Evolutionary conservation across 73 alveolate species (phyloP).

Genomic region (Paraurostyla sp.): DNA sequence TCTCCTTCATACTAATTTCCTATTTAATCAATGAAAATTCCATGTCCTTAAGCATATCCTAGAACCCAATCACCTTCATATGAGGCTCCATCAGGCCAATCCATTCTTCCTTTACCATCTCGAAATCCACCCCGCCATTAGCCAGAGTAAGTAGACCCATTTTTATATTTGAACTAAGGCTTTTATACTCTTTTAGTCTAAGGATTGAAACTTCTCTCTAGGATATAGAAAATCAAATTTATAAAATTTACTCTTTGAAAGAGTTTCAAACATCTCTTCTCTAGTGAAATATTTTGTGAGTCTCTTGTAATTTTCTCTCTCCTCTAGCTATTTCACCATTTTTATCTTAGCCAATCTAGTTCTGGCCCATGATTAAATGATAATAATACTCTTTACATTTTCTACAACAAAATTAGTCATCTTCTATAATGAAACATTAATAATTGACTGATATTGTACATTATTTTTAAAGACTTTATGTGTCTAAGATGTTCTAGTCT

Average conservation of each 20-base stretch:
- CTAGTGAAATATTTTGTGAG: slow-evolving; percentile 15
- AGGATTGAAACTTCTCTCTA: background rate
- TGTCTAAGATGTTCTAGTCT: background rate
- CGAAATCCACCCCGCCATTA: slow-evolving; percentile 72
- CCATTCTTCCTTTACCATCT: slow-evolving; percentile 66
- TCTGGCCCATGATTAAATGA: slow-evolving; percentile 31
- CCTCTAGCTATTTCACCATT: background rate
- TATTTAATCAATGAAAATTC: slow-evolving; percentile 1
- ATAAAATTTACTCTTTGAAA: background rate
- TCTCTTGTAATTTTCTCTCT: slow-evolving; percentile 17
- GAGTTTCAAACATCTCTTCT: background rate
- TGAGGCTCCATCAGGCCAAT: slow-evolving; percentile 66
- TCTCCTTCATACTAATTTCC: slow-evolving; percentile 32
- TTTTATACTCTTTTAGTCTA: background rate
- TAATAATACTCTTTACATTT: slow-evolving; percentile 2
- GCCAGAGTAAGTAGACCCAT: slow-evolving; percentile 56
- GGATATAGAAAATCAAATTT: background rate
- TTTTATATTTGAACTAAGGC: slow-evolving; percentile 1
- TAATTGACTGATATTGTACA: background rate
- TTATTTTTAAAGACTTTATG: slow-evolving; percentile 6
- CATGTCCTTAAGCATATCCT: slow-evolving; percentile 51
- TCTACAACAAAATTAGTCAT: background rate
- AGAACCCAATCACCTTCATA: slow-evolving; percentile 44
- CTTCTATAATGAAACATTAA: background rate
- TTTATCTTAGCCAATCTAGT: background rate